Base-by-base conservation (phyloP, 768 basidiomycete species). In the Calocybe indica region DNA sequence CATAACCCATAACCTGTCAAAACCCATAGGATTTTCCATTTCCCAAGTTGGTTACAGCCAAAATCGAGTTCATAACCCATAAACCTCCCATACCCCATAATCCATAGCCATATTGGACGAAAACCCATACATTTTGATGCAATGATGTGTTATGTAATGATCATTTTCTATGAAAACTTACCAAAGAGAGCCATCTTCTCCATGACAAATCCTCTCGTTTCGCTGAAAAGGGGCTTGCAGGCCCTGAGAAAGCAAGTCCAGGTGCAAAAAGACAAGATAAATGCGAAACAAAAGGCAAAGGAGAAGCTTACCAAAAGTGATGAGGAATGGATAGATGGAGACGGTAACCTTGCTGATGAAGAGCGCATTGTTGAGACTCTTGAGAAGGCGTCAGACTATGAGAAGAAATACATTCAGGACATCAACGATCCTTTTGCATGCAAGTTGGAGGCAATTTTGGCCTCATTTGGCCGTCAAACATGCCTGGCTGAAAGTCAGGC, bases 301-400 rank as follows among this genome's bases (percentile, higher is more conserved):
- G 40, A 48, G 28, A 7, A 43, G 2, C 47, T 62, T 14, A 54
- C 50, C 43, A 34, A 48, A 2, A 33, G 34, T 34, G 55, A 61
- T 15, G 32, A 63, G 37, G 32, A 54, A 0, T 63, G 59, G 58
- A 28, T 63, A 14, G 55, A 54, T 28, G 14, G 49, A 9, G 40
- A 49, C 12, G 57, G 46, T 11, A 58, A 62, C 48, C 42, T 60
- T 29, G 54, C 59, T 37, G 49, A 59, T 47, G 53, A 59, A 45
- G 45, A 54, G 13, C 36, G 5, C 1, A 22, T 56, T 31, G 13
- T 62, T 31, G 48, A 55, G 6, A 31, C 46, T 7, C 54, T 60
- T 34, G 55, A 60, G 7, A 47, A 52, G n/a, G 54, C 56, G 11
- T 56, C 50, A 10, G 57, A 63, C 43, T 60, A 55, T 49, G 47